Percentiles rank a stretch among this genome's conserved stretches.
Conservation (phyloP, 139 green algal species). For the Coccomyxa sp. region DNA sequence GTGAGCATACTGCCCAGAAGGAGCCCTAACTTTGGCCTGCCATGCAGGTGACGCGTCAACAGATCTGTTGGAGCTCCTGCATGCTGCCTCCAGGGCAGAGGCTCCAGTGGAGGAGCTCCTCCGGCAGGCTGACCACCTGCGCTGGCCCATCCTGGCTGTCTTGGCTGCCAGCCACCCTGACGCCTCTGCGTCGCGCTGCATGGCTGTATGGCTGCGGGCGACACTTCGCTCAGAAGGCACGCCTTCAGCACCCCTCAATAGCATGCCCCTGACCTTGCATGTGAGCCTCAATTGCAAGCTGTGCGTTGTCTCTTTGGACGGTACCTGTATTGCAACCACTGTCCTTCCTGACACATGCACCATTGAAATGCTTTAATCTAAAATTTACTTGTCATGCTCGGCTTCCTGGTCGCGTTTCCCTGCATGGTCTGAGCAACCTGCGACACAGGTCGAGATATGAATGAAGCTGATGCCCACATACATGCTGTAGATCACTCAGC, state of each 20-base stretch:
- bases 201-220: not conserved
- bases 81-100: not conserved
- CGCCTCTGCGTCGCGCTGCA: not conserved
- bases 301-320: not conserved
- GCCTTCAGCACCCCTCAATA: not conserved
- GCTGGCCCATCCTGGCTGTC: not conserved
- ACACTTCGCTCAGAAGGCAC: too few species aligned
- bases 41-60: not conserved
- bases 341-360: not conserved
- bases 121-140: not conserved
- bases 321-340: not conserved
- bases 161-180: not conserved
- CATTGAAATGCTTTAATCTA: not conserved
- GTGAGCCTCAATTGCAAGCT: not conserved
- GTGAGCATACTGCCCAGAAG: not conserved
- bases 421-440: not conserved
- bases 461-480: not conserved
- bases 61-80: not conserved
- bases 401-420: not conserved
- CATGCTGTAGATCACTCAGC: not conserved
- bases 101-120: not conserved
- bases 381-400: not conserved
- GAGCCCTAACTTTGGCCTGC: too few species aligned
- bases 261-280: not conserved
- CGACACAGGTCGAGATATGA: not conserved